A percentile compares a stretch with the other conserved stretches of the same genome.
Evolutionary conservation across 2,329 filamentous ascomycete species (phyloP).

Genomic region (Colletotrichum noveboracense): DNA sequence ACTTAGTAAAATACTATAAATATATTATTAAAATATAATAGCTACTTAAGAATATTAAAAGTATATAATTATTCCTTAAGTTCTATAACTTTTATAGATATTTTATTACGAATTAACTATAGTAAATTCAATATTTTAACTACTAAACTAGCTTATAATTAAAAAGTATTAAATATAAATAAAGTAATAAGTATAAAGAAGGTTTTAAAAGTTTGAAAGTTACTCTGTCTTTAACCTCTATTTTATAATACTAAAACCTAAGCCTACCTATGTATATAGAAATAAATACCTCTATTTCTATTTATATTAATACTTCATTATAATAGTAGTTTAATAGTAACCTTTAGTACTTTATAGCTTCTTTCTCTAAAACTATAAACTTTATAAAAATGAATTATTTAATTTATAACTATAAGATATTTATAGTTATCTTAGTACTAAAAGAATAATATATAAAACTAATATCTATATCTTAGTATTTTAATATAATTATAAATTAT

Average conservation of each 20-base stretch:
- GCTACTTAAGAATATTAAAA: neutral
- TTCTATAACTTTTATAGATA: no score
- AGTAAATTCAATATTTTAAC: no score
- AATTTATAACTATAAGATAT: neutral
- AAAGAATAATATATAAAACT: neutral
- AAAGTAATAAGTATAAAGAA: neutral
- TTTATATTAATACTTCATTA: neutral
- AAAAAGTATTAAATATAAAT: neutral
- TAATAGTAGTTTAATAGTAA: neutral
- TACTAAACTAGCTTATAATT: no score
- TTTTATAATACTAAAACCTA: neutral
- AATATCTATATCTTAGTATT: neutral
- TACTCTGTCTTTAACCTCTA: neutral
- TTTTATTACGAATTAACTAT: no score
- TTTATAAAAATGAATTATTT: neutral
- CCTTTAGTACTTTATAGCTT: neutral
- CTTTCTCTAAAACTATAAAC: neutral
- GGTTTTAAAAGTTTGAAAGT: fast-evolving
- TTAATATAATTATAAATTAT: neutral
- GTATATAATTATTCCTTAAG: neutral
- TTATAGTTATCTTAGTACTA: neutral
- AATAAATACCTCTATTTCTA: neutral
- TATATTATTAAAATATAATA: neutral
- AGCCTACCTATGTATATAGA: neutral
- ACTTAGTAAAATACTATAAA: no score